Evolutionary conservation across 257 asterid species (phyloP), one percentile per base, ranked within the genome.

Genomic region (Solanum sejunctum): DNA sequence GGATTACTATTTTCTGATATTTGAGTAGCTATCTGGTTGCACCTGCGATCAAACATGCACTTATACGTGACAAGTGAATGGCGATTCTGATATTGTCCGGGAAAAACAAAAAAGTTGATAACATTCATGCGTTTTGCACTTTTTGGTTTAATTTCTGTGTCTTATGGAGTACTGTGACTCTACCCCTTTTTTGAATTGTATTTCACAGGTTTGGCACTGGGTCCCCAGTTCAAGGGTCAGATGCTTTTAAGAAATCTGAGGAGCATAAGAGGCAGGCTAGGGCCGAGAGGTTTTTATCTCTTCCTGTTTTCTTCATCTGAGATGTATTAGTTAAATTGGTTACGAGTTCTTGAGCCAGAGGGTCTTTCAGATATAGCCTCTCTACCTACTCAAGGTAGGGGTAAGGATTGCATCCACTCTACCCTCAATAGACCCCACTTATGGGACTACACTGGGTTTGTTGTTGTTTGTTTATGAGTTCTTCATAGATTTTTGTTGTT

Each of bases 201-300:
- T 88, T 70, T 41, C 79, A 41, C 89, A 97, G 99, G 93, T 97
- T 97, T 88, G 98, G 98, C 85, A 92, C 92, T 36, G 92, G 52
- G 41, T 23, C 92, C 49, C 87, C 89, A 18, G 57, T 41, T 26
- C 86, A 80, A 70, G 98, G 89, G 75, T 61, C 89, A 85, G 93
- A 91, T 88, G 88, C 92, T 39, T 43, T 88, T 43, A 96, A 94
- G 91, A 87, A 90, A 69, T 82, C 97, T 11, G 99, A 96, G 87
- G 98, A 93, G 86, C 93, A 86, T 86, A 95, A 95, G 90, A 93
- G 92, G 94, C 93, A 92, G 89, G 97, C 98, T 72, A 93, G 99
- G 89, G 99, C 98, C 13, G 98, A 95, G 90, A 95, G 99, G 99
- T 95, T 75, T 83, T 12, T 60, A 86, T 82, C 55, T 41, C 67